A percentile compares a stretch with the other conserved stretches of the same genome.
phyloP scores from a whole-genome alignment of 2,329 filamentous ascomycete genomes.

The Epichloe elymi region DNA sequence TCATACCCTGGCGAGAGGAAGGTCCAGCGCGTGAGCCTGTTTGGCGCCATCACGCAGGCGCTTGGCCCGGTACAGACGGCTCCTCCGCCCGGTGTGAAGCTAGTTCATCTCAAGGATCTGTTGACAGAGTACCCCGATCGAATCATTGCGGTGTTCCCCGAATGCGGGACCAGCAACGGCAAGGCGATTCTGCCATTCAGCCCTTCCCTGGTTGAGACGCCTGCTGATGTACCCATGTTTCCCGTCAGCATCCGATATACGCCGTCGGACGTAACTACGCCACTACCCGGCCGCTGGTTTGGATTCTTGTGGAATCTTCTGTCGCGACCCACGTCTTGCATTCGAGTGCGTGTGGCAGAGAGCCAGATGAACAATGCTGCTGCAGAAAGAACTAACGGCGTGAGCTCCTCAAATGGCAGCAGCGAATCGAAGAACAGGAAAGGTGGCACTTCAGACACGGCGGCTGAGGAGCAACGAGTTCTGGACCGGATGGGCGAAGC shows the following conservation, averaged over 20 bases:
- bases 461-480: slow-evolving; percentile 50
- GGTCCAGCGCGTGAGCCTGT: slow-evolving; percentile 64
- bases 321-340: slow-evolving; percentile 72
- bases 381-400: slow-evolving; percentile 22
- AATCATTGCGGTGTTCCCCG: slow-evolving; percentile 78
- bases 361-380: slow-evolving; percentile 43
- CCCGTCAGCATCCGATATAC: slow-evolving; percentile 84
- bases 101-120: slow-evolving; percentile 52
- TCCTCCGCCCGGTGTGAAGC: slow-evolving; percentile 30
- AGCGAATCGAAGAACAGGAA: slow-evolving; percentile 17
- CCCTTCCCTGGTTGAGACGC: slow-evolving; percentile 57
- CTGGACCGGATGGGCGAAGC: slow-evolving; percentile 74
- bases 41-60: slow-evolving; percentile 60
- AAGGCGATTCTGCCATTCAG: slow-evolving; percentile 77
- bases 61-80: slow-evolving; percentile 45
- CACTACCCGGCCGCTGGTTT: slow-evolving; percentile 60
- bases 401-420: slow-evolving; percentile 13
- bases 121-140: slow-evolving; percentile 56
- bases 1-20: slow-evolving; percentile 63
- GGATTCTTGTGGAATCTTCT: slow-evolving; percentile 78
- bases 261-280: slow-evolving; percentile 79
- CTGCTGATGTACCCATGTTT: slow-evolving; percentile 63
- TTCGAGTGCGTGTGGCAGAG: slow-evolving; percentile 82
- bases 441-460: slow-evolving; percentile 16
- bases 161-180: slow-evolving; percentile 89